Base-by-base conservation (phyloP, 768 basidiomycete genomes). In the Pleurotus djamor region DNA sequence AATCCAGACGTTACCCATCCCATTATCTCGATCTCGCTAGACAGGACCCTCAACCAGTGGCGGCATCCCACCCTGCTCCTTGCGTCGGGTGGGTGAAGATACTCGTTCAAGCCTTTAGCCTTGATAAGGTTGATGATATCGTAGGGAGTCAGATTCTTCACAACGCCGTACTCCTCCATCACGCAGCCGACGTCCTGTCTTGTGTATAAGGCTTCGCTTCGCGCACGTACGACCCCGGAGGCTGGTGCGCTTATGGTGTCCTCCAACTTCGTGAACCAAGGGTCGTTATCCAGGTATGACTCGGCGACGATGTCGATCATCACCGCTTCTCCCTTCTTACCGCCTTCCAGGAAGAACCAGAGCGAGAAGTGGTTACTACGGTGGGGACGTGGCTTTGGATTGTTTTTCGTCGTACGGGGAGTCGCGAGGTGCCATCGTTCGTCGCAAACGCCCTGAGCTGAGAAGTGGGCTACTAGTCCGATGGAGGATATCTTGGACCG, bases 51-150 rank as follows among this genome's bases (percentile, higher is more conserved):
- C n/a, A 66, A 57, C 65, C 67, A 66, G 54, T 63, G 59, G 14
- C 65, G 61, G 41, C 67, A 68, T 8, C 67, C 67, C 5, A 62
- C 58, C n/a, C 64, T 63, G 28, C 65, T 64, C 48, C 63, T 62
- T 35, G 58, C 54, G 14, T 54, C 54, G 3, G 65, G 61, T 16
- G 33, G 36, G 52, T 65, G 65, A 41, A 45, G 43, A 36, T 64
- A 68, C 6, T 37, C 13, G 16, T 66, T 55, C 14, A 64, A 58
- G 14, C 63, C 60, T 12, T 58, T 62, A 21, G 50, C 50, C 4
- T 21, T 13, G 36, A 66, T 60, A 10, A 65, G 52, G 13, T 61
- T 44, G 3, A 68, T 44, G 43, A 68, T 47, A 28, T 56, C 51
- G 5, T 58, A 56, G n/a, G 63, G 41, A 14, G 64, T 66, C 2